A percentile compares a stretch with the other conserved stretches of the same genome.
Evolutionary conservation across 768 basidiomycete species (phyloP).

Genomic region (Neoboletus brunneissimus): DNA sequence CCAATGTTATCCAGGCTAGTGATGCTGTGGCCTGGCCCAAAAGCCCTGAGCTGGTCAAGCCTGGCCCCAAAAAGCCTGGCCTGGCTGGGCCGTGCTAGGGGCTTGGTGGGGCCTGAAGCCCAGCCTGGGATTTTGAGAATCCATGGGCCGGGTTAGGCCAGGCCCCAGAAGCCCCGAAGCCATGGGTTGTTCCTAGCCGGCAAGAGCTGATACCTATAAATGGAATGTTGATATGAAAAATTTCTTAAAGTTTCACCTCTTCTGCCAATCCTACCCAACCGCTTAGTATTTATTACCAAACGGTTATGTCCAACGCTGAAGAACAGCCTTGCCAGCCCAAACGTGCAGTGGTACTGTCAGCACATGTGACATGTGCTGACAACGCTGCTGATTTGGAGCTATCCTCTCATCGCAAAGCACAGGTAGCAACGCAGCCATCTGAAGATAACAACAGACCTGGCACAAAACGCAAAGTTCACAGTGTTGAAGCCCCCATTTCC

Average conservation of each 20-base stretch:
- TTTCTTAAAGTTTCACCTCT: not conserved
- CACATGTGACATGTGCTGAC: not conserved
- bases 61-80: no score
- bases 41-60: not conserved
- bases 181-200: not conserved
- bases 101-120: not conserved
- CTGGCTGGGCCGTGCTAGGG: not conserved
- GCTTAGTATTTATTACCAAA: not conserved
- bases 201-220: not conserved
- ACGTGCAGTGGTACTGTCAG: not conserved
- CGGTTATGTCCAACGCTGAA: conserved; percentile 1
- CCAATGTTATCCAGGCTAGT: no score
- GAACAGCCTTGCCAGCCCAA: not conserved
- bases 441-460: no score
- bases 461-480: no score
- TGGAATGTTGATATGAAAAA: not conserved
- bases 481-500: no score
- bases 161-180: not conserved
- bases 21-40: not conserved
- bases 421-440: no score
- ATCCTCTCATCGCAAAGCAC: no score
- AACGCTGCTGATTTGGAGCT: not conserved
- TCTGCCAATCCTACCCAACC: not conserved
- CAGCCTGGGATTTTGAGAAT: not conserved
- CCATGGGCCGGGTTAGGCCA: not conserved